phyloP scores from a whole-genome alignment of 2,329 filamentous ascomycete species.

The Fusarium sp. region DNA sequence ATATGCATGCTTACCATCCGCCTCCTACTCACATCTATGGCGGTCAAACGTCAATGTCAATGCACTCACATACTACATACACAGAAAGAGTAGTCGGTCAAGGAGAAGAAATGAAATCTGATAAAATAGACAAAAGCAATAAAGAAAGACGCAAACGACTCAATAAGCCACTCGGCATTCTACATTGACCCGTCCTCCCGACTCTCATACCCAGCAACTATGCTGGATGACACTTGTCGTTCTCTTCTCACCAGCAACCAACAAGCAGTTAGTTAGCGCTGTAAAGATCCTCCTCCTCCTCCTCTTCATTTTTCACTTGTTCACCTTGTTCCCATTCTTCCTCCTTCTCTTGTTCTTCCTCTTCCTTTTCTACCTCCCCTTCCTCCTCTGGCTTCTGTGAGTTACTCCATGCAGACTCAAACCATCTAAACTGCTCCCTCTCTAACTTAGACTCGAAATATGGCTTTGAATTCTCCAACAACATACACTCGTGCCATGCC shows the following conservation, averaged over 20 bases:
- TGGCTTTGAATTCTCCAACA: neutral
- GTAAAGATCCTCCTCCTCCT: neutral
- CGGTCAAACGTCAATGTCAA: neutral
- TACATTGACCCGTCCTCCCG: neutral
- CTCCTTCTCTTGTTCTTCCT: neutral
- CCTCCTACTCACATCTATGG: neutral
- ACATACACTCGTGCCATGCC: slow-evolving; percentile 43
- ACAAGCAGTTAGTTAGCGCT: neutral
- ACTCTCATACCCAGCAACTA: neutral
- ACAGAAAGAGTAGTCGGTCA: neutral
- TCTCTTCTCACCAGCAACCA: neutral
- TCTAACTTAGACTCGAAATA: no score
- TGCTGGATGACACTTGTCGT: neutral
- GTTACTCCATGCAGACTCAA: no score
- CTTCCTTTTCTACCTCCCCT: neutral
- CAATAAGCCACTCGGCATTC: neutral
- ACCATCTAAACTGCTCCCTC: neutral
- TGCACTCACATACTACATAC: neutral
- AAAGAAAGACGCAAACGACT: neutral
- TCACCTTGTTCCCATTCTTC: no score
- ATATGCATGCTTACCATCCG: neutral
- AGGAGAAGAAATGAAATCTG: neutral
- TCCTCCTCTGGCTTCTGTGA: neutral
- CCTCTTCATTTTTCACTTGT: no score
- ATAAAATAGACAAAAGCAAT: neutral